phyloP scores from a whole-genome alignment of 345 rosid species.

The Streptanthus diversifolius region DNA sequence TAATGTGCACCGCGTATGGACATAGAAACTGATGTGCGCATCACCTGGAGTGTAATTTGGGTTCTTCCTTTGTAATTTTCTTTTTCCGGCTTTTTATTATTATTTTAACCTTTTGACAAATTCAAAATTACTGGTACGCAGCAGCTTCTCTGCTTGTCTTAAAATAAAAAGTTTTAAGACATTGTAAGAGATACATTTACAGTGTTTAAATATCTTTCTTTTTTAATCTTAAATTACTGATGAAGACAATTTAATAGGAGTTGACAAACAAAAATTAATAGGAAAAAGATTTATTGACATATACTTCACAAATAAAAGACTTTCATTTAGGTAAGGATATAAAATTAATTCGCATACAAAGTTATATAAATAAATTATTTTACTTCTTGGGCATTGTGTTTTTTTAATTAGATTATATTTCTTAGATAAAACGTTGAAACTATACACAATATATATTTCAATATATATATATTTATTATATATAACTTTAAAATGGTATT shows the following conservation, averaged over 20 bases:
- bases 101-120: slow-evolving; percentile 19
- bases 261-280: too few relatives aligned
- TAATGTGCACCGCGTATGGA: slow-evolving; percentile 42
- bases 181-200: neutral
- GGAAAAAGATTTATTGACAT: neutral
- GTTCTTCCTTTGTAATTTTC: slow-evolving; percentile 9
- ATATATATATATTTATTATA: neutral
- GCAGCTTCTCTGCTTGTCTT: neutral
- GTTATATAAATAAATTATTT: neutral
- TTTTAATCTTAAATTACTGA: neutral
- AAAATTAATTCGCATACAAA: neutral
- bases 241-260: neutral
- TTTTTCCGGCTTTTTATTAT: neutral
- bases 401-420: neutral
- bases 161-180: neutral
- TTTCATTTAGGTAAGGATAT: neutral
- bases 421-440: neutral
- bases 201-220: neutral
- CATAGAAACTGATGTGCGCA: slow-evolving; percentile 46
- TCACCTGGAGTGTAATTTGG: slow-evolving; percentile 31
- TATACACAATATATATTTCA: neutral
- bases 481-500: neutral
- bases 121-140: slow-evolving; percentile 14
- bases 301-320: neutral
- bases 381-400: too few relatives aligned